Conservation (phyloP, 768 basidiomycete species). For the Xanthoconium purpureum region DNA sequence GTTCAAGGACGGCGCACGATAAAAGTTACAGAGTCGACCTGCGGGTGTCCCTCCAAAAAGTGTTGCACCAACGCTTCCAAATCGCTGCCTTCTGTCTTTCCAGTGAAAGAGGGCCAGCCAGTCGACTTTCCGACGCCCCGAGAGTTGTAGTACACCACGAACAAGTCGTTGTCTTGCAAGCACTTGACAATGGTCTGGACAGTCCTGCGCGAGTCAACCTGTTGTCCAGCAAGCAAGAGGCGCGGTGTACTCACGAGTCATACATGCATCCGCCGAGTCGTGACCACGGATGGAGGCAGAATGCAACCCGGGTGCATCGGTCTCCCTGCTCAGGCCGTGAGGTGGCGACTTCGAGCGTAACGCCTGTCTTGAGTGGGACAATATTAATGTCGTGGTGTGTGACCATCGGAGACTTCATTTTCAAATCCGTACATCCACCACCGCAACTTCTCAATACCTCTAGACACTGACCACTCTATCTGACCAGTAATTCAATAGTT, state of each 20-base stretch:
- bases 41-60: conserved; percentile 41
- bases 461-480: neutral
- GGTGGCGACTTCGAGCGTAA: conserved; percentile 42
- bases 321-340: conserved; percentile 25
- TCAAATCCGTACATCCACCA: neutral
- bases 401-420: conserved; percentile 11
- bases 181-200: conserved; percentile 45
- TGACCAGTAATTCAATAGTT: neutral
- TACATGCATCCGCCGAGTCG: conserved; percentile 75
- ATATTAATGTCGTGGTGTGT: conserved; percentile 9
- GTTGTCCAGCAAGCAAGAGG: neutral
- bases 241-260: conserved; percentile 58
- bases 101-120: conserved; percentile 72
- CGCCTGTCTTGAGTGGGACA: conserved; percentile 35
- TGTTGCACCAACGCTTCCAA: conserved; percentile 59
- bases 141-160: conserved; percentile 72
- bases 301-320: conserved; percentile 45
- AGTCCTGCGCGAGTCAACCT: conserved; percentile 8
- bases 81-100: conserved; percentile 67
- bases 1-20: conserved; percentile 44
- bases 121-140: conserved; percentile 74
- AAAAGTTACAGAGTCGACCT: conserved; percentile 52
- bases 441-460: neutral
- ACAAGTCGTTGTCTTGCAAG: conserved; percentile 46
- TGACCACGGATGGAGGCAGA: conserved; percentile 86